A percentile compares a stretch with the other conserved stretches of the same genome.
phyloP scores from a whole-genome alignment of 176 grass and related monocot species.

The Aechmea fasciata region DNA sequence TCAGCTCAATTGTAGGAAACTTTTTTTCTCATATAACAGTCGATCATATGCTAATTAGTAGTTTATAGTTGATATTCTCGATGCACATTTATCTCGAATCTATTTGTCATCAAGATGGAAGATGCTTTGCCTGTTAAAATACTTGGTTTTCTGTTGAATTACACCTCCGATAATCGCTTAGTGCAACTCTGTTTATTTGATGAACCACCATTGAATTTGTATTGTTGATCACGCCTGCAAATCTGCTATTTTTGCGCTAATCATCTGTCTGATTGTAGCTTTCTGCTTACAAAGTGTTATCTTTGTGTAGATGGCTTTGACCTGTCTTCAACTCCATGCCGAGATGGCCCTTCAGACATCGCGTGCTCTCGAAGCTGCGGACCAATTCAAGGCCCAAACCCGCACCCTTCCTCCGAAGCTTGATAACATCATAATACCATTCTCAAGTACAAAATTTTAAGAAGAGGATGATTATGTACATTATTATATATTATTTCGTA shows the following conservation, averaged over 20 bases:
- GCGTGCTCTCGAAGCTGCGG: conserved; percentile 53
- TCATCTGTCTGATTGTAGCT: background rate
- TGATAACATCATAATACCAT: conserved; percentile 75
- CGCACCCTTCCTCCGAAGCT: conserved; percentile 37
- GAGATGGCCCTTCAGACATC: conserved; percentile 91
- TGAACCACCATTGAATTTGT: background rate
- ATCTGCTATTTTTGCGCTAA: background rate
- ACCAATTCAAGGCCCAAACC: conserved; percentile 28
- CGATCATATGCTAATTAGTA: background rate
- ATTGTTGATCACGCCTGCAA: background rate
- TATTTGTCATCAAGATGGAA: background rate
- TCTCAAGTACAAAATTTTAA: conserved; percentile 47
- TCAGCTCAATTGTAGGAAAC: no score
- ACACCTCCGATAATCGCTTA: background rate
- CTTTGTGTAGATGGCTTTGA: conserved; percentile 76
- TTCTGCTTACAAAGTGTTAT: background rate
- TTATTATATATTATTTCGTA: background rate
- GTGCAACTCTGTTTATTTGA: background rate
- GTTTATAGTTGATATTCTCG: background rate
- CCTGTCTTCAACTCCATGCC: conserved; percentile 72
- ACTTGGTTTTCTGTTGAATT: conserved; percentile 1
- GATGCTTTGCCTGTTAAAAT: conserved; percentile 7
- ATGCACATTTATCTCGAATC: background rate
- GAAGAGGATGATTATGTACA: background rate
- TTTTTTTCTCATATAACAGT: background rate